phyloP scores from a whole-genome alignment of 73 alveolate genomes.

The Durusdinium trenchii region DNA sequence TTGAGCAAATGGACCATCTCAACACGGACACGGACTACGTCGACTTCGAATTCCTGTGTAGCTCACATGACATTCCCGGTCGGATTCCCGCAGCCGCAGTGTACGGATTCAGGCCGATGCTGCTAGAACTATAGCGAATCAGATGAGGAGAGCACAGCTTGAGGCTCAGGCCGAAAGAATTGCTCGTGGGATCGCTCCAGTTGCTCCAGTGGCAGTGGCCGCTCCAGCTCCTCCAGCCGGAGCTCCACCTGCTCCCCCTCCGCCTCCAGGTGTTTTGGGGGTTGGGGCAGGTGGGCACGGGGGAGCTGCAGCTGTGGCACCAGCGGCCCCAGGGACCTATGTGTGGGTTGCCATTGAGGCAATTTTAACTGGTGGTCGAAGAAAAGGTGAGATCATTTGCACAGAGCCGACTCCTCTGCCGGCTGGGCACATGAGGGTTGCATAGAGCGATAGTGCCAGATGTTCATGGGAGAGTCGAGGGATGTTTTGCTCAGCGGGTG shows the following conservation, averaged over 20 bases:
- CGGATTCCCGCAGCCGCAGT: neutral
- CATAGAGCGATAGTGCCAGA: neutral
- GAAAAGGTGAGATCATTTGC: neutral
- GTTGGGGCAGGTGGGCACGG: neutral
- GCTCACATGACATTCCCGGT: neutral
- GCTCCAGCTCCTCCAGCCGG: neutral
- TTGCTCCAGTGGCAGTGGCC: neutral
- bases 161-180: neutral
- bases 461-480: neutral
- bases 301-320: neutral
- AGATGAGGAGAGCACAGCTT: neutral
- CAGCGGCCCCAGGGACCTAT: neutral
- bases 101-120: neutral
- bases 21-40: neutral
- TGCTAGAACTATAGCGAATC: neutral
- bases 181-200: neutral
- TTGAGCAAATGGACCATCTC: neutral
- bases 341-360: neutral
- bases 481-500: neutral
- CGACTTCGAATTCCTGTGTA: neutral
- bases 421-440: neutral
- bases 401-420: conserved; percentile 16
- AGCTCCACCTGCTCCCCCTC: neutral
- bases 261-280: too few relatives aligned
- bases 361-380: neutral